These are phyloP conservation scores for Verbena officinalis DNA, from an alignment of 257 asterid species.

Conservation along the genomic window DNA sequence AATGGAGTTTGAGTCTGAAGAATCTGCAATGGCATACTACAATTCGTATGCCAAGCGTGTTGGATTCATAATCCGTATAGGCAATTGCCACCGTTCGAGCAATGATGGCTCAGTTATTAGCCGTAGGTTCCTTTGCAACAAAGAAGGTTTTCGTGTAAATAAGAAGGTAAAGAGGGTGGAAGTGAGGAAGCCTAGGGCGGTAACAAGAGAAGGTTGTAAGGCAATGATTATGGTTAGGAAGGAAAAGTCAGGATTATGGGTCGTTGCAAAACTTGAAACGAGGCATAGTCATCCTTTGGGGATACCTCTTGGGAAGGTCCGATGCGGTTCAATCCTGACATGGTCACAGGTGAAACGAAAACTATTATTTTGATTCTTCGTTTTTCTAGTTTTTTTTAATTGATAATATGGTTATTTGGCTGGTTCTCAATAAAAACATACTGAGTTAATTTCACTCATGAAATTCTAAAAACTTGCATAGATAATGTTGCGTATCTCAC, in stretches of 20 bases:
- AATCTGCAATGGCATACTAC: slow-evolving; percentile 52
- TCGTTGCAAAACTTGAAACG: slow-evolving; percentile 42
- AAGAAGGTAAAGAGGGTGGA: slow-evolving; percentile 39
- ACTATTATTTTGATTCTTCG: background rate
- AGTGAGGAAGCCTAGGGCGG: slow-evolving; percentile 44
- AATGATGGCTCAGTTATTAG: slow-evolving; percentile 54
- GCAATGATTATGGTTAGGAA: slow-evolving; percentile 57
- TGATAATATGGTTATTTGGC: no score
- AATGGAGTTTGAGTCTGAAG: slow-evolving; percentile 56
- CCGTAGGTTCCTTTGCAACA: slow-evolving; percentile 52
- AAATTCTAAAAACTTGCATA: no score
- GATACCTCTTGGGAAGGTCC: slow-evolving; percentile 15
- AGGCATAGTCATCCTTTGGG: slow-evolving; percentile 35
- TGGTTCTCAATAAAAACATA: no score
- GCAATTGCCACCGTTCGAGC: slow-evolving; percentile 54
- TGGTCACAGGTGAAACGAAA: slow-evolving; percentile 25
- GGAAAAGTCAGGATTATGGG: slow-evolving; percentile 47
- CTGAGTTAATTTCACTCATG: no score
- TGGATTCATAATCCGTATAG: slow-evolving; percentile 58
- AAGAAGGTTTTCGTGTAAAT: slow-evolving; percentile 51
- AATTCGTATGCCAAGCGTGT: slow-evolving; percentile 43
- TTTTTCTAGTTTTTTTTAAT: no score
- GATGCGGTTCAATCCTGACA: slow-evolving; percentile 10
- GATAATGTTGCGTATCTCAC: no score
- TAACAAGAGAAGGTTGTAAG: slow-evolving; percentile 59